Conservation (phyloP, 176 grass and related monocot species). For the Aechmea fasciata region DNA sequence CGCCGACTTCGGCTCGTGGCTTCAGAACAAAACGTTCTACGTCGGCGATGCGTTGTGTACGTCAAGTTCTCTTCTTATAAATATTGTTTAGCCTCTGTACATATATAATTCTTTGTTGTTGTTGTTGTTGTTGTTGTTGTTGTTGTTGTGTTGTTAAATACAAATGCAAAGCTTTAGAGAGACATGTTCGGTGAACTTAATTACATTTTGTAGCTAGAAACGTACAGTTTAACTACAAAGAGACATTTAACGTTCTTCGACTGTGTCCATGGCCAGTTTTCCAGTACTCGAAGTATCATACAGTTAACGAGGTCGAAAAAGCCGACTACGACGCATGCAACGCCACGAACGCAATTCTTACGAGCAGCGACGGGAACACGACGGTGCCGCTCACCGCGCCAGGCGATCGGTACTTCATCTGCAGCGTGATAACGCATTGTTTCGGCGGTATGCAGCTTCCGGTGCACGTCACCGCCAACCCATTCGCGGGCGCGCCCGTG, state of each 20-base stretch:
- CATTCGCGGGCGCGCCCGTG: background rate
- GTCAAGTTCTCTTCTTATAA: background rate
- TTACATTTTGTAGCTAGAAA: too few relatives aligned
- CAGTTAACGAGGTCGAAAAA: constrained; percentile 50
- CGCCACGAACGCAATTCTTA: constrained; percentile 21
- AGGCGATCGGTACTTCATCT: constrained; percentile 64
- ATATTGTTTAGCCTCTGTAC: background rate
- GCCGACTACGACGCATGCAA: constrained; percentile 55
- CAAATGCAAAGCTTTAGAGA: too few relatives aligned
- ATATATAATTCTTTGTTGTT: too few relatives aligned
- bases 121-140: too few relatives aligned
- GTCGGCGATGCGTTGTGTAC: constrained; percentile 68
- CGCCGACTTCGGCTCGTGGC: constrained; percentile 60
- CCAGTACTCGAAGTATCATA: constrained; percentile 59
- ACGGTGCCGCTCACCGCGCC: constrained; percentile 36
- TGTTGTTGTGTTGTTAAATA: too few relatives aligned
- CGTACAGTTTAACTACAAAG: too few relatives aligned
- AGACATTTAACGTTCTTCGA: background rate
- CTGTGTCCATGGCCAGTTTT: constrained; percentile 55
- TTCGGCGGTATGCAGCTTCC: constrained; percentile 70
- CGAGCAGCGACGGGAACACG: constrained; percentile 61
- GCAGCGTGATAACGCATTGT: constrained; percentile 47
- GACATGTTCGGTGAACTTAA: too few relatives aligned
- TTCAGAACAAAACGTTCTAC: constrained; percentile 46
- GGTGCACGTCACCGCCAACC: constrained; percentile 27